Conservation (phyloP, 768 basidiomycete genomes). For the Fomitopsis serialis region DNA sequence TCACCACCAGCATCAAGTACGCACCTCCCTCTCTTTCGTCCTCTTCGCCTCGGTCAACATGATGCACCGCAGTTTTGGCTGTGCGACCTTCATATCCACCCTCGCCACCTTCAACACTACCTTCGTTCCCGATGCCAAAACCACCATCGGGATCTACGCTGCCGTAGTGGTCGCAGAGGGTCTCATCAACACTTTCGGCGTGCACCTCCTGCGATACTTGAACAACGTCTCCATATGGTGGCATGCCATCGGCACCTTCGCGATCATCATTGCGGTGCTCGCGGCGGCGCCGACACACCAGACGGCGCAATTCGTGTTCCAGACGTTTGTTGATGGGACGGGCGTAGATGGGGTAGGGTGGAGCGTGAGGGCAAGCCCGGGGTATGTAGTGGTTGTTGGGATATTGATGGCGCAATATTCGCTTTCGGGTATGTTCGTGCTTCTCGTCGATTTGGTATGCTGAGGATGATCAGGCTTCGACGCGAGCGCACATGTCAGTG, state of each 20-base stretch:
- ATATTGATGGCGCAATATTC: conserved; percentile 78
- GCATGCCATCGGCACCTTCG: conserved; percentile 67
- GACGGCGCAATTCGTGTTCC: conserved; percentile 64
- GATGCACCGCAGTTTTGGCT: conserved; percentile 48
- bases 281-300: conserved; percentile 70
- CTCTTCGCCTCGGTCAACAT: no score
- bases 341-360: conserved; percentile 50
- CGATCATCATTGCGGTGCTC: conserved; percentile 62
- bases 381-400: conserved; percentile 70
- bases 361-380: conserved; percentile 60
- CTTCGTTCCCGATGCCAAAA: conserved; percentile 53
- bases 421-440: conserved; percentile 44
- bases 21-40: conserved; percentile 4
- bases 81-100: conserved; percentile 65
- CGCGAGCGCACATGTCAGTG: conserved; percentile 61
- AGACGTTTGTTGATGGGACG: no score
- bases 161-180: conserved; percentile 65
- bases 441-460: not conserved
- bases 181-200: conserved; percentile 72
- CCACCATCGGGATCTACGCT: conserved; percentile 64
- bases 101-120: conserved; percentile 51
- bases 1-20: conserved; percentile 68
- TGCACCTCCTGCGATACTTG: conserved; percentile 54
- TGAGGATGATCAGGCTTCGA: conserved; percentile 51
- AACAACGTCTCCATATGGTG: conserved; percentile 76